These are phyloP conservation scores for Ascochyta rabiei DNA, from an alignment of 2,329 filamentous ascomycete genomes.

Conservation along the genomic window DNA sequence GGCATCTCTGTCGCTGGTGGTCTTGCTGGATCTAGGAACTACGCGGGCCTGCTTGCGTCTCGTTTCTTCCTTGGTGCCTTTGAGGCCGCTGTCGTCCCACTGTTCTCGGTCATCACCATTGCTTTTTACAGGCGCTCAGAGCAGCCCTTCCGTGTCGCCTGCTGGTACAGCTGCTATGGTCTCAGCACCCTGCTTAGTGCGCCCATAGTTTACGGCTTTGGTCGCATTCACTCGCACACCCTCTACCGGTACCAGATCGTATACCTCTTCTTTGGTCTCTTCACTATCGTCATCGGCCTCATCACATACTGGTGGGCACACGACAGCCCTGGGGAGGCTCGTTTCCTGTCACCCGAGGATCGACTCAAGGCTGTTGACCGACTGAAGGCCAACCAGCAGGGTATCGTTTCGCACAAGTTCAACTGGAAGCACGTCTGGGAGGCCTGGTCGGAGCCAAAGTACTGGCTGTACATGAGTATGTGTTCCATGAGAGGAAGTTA, in stretches of 20 bases:
- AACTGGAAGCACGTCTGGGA: slow-evolving; percentile 68
- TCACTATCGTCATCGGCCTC: slow-evolving; percentile 49
- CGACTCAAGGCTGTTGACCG: slow-evolving; percentile 72
- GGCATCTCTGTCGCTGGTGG: slow-evolving; percentile 46
- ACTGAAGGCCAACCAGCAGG: slow-evolving; percentile 75
- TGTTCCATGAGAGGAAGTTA: not conserved
- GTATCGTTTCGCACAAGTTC: slow-evolving; percentile 71
- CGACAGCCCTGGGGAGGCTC: slow-evolving; percentile 64
- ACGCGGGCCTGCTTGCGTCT: slow-evolving; percentile 28
- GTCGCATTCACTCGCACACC: slow-evolving; percentile 57
- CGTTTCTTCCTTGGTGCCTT: slow-evolving; percentile 33
- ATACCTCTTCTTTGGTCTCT: slow-evolving; percentile 51
- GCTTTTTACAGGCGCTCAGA: slow-evolving; percentile 32
- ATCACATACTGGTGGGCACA: slow-evolving; percentile 54
- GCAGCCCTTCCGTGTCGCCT: slow-evolving; percentile 33
- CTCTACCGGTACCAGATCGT: slow-evolving; percentile 68
- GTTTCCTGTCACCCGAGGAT: slow-evolving; percentile 68
- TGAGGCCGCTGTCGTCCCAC: slow-evolving; percentile 34
- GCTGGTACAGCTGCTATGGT: slow-evolving; percentile 73
- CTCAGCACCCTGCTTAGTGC: slow-evolving; percentile 65
- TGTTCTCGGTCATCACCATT: slow-evolving; percentile 36
- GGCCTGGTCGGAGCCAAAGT: slow-evolving; percentile 60
- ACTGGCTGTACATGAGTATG: slow-evolving; percentile 52
- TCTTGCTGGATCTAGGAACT: slow-evolving; percentile 26
- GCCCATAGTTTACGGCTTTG: slow-evolving; percentile 66